A percentile compares a stretch with the other conserved stretches of the same genome.
These are phyloP conservation scores for Kwoniella sp. DNA, from an alignment of 768 basidiomycete genomes.

Conservation along the genomic window DNA sequence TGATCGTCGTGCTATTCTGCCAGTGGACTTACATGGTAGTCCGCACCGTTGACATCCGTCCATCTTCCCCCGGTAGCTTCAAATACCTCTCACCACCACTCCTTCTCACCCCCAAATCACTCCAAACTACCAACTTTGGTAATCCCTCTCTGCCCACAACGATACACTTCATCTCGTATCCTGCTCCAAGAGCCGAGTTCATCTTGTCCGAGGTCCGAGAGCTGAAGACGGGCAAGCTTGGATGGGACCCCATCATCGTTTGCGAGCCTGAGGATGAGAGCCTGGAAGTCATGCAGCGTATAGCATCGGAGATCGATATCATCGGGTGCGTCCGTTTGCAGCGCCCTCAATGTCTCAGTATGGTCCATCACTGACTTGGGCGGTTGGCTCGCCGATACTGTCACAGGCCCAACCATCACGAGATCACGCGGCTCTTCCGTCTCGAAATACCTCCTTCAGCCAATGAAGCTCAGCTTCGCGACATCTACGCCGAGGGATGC, in stretches of 20 bases:
- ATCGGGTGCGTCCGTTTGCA: conserved; percentile 18
- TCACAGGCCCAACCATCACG: conserved; percentile 41
- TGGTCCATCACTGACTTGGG: too few relatives aligned
- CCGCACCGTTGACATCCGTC: too few relatives aligned
- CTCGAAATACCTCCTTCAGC: background rate
- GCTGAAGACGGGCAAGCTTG: conserved; percentile 1
- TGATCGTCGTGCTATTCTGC: too few relatives aligned
- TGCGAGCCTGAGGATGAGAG: conserved; percentile 41
- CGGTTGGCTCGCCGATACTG: background rate
- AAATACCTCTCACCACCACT: conserved; percentile 34
- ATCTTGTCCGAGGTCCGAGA: conserved; percentile 27
- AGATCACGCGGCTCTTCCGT: conserved; percentile 29
- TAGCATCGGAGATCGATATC: conserved; percentile 22
- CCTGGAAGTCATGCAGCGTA: conserved; percentile 16
- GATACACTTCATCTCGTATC: conserved; percentile 39
- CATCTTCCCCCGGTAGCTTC: conserved; percentile 28
- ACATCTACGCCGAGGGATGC: conserved; percentile 10
- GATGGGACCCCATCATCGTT: conserved; percentile 35
- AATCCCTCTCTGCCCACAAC: conserved; percentile 21
- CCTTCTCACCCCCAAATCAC: conserved; percentile 25
- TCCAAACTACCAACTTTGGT: conserved; percentile 19
- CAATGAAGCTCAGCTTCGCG: background rate
- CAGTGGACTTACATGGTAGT: too few relatives aligned
- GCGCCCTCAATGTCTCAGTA: background rate
- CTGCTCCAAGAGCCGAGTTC: conserved; percentile 13